Percentiles rank a stretch among this genome's conserved stretches.
Evolutionary conservation across 2,329 filamentous ascomycete species (phyloP).

Genomic region (Plectosphaerella cucumerina): DNA sequence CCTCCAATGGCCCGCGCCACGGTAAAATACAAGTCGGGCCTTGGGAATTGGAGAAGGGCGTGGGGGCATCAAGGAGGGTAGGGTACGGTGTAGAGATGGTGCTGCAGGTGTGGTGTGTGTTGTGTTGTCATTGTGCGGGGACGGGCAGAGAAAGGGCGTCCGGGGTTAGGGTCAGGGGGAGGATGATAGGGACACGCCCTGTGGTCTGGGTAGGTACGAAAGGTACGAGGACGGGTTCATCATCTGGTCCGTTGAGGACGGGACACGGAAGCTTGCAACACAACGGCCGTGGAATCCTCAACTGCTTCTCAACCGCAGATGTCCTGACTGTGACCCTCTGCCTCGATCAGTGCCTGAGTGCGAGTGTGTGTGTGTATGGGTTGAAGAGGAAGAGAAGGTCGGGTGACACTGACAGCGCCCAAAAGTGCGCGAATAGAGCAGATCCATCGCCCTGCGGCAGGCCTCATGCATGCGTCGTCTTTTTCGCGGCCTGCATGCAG

Average conservation of each 20-base stretch:
- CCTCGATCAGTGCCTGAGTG: too few species aligned
- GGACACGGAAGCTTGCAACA: too few species aligned
- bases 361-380: too few species aligned
- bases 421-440: constrained; percentile 1
- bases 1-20: neutral
- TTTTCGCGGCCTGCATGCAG: neutral
- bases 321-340: too few species aligned
- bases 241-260: too few species aligned
- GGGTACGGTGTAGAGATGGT: too few species aligned
- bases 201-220: too few species aligned
- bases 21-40: neutral
- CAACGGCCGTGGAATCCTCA: too few species aligned
- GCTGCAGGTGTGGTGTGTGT: too few species aligned
- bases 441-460: neutral
- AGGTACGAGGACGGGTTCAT: too few species aligned
- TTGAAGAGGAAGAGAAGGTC: neutral
- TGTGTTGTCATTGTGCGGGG: neutral
- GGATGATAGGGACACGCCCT: neutral
- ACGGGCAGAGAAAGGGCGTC: neutral
- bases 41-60: neutral
- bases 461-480: neutral
- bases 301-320: too few species aligned
- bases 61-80: too few species aligned
- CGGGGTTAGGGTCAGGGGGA: neutral
- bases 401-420: neutral